These are phyloP conservation scores for Aspergillus proliferans DNA, from an alignment of 2,329 filamentous ascomycete species.

Conservation along the genomic window DNA sequence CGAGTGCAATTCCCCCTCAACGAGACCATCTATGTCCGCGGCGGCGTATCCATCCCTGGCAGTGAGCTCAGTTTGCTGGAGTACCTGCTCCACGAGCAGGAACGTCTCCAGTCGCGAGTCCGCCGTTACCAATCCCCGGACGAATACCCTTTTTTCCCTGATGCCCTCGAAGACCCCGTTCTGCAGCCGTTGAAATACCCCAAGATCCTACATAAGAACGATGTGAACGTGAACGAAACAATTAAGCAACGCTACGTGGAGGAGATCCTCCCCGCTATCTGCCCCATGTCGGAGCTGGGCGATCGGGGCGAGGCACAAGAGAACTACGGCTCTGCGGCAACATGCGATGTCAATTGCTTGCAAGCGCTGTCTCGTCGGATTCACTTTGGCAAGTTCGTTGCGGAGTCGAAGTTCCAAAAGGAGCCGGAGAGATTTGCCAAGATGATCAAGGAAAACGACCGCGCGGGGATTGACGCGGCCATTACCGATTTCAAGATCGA, in stretches of 20 bases:
- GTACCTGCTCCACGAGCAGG: slow-evolving; percentile 87
- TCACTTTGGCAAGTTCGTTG: slow-evolving; percentile 98
- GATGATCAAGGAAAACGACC: slow-evolving; percentile 75
- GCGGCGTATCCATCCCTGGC: slow-evolving; percentile 71
- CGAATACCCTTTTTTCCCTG: slow-evolving; percentile 95
- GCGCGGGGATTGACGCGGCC: slow-evolving; percentile 73
- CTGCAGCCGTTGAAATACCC: slow-evolving; percentile 87
- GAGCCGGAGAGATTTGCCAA: slow-evolving; percentile 74
- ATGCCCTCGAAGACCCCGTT: slow-evolving; percentile 70
- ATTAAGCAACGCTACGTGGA: slow-evolving; percentile 82
- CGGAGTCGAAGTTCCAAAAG: slow-evolving; percentile 86
- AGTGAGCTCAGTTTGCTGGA: slow-evolving; percentile 76
- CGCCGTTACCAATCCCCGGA: slow-evolving; percentile 93
- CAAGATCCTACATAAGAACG: slow-evolving; percentile 75
- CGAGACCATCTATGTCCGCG: slow-evolving; percentile 74
- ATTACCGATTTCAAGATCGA: slow-evolving; percentile 90
- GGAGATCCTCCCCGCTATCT: slow-evolving; percentile 76
- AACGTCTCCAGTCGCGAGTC: slow-evolving; percentile 84
- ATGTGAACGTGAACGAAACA: slow-evolving; percentile 81
- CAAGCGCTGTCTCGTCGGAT: slow-evolving; percentile 86
- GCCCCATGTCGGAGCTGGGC: slow-evolving; percentile 63
- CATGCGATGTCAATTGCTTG: slow-evolving; percentile 81
- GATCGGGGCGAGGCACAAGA: slow-evolving; percentile 82
- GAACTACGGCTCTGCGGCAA: slow-evolving; percentile 91
- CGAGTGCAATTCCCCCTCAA: slow-evolving; percentile 96